phyloP scores from a whole-genome alignment of 352 stramenopile genomes.

The Pythium phragmiticola region DNA sequence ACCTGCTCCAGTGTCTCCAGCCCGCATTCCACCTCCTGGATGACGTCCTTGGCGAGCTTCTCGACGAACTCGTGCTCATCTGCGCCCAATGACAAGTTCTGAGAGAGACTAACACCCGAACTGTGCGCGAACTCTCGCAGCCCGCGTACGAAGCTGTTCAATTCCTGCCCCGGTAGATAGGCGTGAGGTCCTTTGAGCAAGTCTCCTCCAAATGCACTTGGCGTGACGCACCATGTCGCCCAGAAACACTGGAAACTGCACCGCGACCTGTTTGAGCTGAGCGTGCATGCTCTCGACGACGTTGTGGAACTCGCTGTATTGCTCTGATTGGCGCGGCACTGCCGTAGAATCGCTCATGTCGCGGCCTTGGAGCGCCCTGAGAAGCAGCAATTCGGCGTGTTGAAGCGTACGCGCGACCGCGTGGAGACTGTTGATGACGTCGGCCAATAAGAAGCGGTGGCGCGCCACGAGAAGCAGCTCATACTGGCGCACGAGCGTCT shows the following conservation, averaged over 20 bases:
- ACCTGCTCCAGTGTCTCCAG: background rate
- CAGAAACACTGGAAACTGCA: conserved; percentile 23
- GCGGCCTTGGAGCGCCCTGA: background rate
- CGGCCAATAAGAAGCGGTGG: conserved; percentile 37
- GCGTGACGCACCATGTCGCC: conserved; percentile 18
- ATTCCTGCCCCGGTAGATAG: conserved; percentile 14
- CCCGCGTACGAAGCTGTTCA: conserved; percentile 11
- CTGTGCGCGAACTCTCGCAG: conserved; percentile 21
- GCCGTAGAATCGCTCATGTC: background rate
- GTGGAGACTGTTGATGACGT: conserved; percentile 28
- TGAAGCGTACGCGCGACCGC: conserved; percentile 18
- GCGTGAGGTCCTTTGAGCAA: too few species aligned
- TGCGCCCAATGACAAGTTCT: conserved; percentile 16
- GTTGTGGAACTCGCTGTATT: conserved; percentile 7
- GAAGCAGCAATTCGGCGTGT: conserved; percentile 17
- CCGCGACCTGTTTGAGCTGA: conserved; percentile 3
- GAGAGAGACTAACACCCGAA: conserved; percentile 23
- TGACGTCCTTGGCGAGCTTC: conserved; percentile 7
- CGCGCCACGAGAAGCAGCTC: conserved; percentile 45
- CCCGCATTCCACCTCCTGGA: background rate
- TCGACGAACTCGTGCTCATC: conserved; percentile 11
- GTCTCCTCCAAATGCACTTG: background rate
- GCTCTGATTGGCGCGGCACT: background rate
- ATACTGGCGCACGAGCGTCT: conserved; percentile 31
- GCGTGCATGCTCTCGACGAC: conserved; percentile 15